phyloP scores from a whole-genome alignment of 2,329 filamentous ascomycete species.

The Pseudohalonectria lignicola region DNA sequence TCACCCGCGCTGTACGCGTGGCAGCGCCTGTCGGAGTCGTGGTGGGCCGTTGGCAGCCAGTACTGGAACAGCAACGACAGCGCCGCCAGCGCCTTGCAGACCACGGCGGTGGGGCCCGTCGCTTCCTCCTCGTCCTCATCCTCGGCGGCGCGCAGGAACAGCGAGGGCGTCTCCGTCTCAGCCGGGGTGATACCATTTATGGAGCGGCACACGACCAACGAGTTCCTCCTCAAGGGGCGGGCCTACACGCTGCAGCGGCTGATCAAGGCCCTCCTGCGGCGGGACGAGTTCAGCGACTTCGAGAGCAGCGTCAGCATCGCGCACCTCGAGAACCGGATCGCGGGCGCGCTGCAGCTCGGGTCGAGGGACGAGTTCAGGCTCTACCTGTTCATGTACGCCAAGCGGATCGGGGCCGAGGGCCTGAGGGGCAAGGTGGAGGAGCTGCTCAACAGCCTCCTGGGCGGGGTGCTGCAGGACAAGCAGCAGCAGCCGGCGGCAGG shows the following conservation, averaged over 20 bases:
- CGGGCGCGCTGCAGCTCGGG: slow-evolving; percentile 73
- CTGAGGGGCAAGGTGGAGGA: slow-evolving; percentile 86
- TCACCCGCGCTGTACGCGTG: slow-evolving; percentile 76
- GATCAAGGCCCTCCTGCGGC: slow-evolving; percentile 77
- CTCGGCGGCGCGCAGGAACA: neutral
- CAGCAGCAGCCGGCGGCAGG: slow-evolving; percentile 30
- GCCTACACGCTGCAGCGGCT: slow-evolving; percentile 86
- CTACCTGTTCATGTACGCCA: slow-evolving; percentile 97
- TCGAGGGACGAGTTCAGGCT: slow-evolving; percentile 87
- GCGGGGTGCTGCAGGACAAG: slow-evolving; percentile 55
- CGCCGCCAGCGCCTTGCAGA: slow-evolving; percentile 69
- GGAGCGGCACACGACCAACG: slow-evolving; percentile 88
- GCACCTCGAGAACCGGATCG: slow-evolving; percentile 89
- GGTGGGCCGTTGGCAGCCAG: slow-evolving; percentile 96
- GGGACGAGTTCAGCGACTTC: slow-evolving; percentile 85
- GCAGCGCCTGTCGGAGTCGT: slow-evolving; percentile 92
- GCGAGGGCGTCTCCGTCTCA: slow-evolving; percentile 52
- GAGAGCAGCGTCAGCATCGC: slow-evolving; percentile 88
- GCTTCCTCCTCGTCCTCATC: slow-evolving; percentile 21
- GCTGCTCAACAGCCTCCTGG: slow-evolving; percentile 69
- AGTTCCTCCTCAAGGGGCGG: slow-evolving; percentile 81
- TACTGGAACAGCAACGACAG: slow-evolving; percentile 99
- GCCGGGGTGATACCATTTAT: slow-evolving; percentile 88
- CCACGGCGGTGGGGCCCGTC: slow-evolving; percentile 53
- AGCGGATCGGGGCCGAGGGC: slow-evolving; percentile 84